Base-by-base conservation (phyloP, 2,329 filamentous ascomycete species). In the Bisporella sp. region DNA sequence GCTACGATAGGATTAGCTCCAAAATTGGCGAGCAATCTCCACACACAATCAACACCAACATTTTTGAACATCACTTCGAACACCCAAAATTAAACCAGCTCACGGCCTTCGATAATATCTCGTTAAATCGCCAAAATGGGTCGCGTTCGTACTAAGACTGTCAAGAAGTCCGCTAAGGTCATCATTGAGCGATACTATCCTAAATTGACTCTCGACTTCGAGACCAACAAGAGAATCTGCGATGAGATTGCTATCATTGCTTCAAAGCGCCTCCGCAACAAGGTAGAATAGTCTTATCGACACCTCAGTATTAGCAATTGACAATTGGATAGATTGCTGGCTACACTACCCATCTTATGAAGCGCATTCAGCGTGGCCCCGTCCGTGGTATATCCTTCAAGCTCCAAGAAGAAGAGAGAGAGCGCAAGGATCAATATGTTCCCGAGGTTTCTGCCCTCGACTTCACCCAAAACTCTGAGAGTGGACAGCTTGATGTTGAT, bases 301-400 rank as follows among this genome's bases (percentile, higher is more conserved):
- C 13, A 42, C 40, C 6, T 32, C 40, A n/a, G 12, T 29, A 12
- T 30, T n/a, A 96, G 96, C 85, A 96, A 96, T 33, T 45, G 44
- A 30, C 9, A 7, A 6, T 41, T 11, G 6, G 46, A 48, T 62
- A 92, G 89, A 95, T 96, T 79, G 91, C 93, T 70, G 93, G 93
- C 68, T 97, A 96, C 85, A 96, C 92, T 68, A 97, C 93, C 64
- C 90, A 95, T 73, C 74, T 95, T 76, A 99, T 99, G 95, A 97
- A 97, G 86, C 93, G 93, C 77, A 99, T 99, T 68, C 93, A 97
- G 82, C 90, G 93, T 74, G 93, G 93, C 62, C 93, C 93, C 62
- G 93, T 99, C 76, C 95, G 93, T 68, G 93, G 93, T 81, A 99
- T 99, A 78, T 99, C 95, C 76, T 99, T 99, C 91, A 99, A 99